phyloP scores from a whole-genome alignment of 2,329 filamentous ascomycete species.

The Mycocentrospora acerina region DNA sequence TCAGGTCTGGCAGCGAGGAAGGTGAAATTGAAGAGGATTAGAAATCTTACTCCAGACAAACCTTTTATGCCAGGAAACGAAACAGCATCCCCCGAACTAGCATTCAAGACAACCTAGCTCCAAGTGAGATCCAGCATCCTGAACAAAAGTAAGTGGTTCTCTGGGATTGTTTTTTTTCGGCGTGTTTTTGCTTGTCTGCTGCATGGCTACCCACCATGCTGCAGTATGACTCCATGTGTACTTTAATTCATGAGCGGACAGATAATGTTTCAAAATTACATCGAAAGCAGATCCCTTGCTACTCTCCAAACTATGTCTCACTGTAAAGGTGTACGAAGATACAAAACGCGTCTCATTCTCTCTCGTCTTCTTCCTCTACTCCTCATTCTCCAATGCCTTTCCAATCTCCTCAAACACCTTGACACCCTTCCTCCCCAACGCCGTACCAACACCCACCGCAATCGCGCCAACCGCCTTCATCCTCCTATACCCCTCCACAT shows the following conservation, averaged over 20 bases:
- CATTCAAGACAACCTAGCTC: no score
- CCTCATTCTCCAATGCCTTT: constrained; percentile 5
- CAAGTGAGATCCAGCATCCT: not conserved
- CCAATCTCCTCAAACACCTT: constrained; percentile 63
- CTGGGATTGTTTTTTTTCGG: constrained; percentile 1
- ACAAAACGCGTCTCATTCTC: no score
- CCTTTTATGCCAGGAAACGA: not conserved
- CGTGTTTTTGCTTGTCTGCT: not conserved
- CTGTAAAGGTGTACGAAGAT: no score
- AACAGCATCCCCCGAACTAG: no score
- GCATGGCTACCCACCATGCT: not conserved
- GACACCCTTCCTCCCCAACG: constrained; percentile 64
- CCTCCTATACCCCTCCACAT: constrained; percentile 61
- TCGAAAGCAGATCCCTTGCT: no score
- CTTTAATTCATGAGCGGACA: no score
- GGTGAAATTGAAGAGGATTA: constrained; percentile 89
- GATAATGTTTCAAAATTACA: no score
- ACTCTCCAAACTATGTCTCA: no score
- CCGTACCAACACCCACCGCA: constrained; percentile 67
- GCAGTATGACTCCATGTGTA: not conserved
- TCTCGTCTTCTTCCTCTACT: not conserved
- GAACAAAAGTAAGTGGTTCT: constrained; percentile 9
- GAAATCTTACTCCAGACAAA: constrained; percentile 8
- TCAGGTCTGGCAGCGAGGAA: constrained; percentile 91
- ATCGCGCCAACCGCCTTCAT: constrained; percentile 66